These are phyloP conservation scores for Amylostereum chailletii DNA, from an alignment of 1,284 basidiomycete species.

Conservation along the genomic window DNA sequence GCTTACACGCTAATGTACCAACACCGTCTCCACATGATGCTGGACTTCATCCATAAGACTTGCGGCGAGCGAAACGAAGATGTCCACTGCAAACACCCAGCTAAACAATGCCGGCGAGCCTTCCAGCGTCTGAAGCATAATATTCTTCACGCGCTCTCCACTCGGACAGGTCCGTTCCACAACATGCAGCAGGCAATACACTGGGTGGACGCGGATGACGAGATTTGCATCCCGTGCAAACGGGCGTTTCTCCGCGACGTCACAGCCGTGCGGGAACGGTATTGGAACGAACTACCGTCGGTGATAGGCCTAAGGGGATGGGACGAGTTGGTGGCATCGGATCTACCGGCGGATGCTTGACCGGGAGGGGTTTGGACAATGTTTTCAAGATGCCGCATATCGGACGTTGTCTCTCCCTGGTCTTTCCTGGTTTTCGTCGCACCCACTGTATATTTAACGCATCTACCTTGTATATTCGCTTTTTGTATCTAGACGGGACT, in stretches of 20 bases:
- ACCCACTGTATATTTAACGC: no score
- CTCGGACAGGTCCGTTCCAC: slow-evolving; percentile 44
- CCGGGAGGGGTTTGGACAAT: neutral
- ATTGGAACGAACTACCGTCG: slow-evolving; percentile 41
- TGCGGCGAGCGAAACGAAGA: slow-evolving; percentile 26
- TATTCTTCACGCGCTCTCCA: slow-evolving; percentile 40
- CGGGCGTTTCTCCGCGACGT: slow-evolving; percentile 35
- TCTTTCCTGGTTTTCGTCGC: no score
- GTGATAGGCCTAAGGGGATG: slow-evolving; percentile 37
- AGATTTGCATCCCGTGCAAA: slow-evolving; percentile 36
- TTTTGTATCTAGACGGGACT: no score
- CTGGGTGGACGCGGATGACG: slow-evolving; percentile 27
- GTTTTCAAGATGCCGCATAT: neutral
- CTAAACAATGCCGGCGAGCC: slow-evolving; percentile 28
- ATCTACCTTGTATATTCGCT: no score
- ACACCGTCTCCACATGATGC: slow-evolving; percentile 37
- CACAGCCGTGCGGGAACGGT: slow-evolving; percentile 26
- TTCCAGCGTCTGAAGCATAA: slow-evolving; percentile 35
- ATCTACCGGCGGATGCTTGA: slow-evolving; percentile 15
- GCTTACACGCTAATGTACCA: slow-evolving; percentile 53
- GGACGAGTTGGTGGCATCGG: slow-evolving; percentile 29
- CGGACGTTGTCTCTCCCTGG: no score
- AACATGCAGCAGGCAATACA: slow-evolving; percentile 43
- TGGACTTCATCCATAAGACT: slow-evolving; percentile 40
- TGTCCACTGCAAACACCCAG: slow-evolving; percentile 14